Evolutionary conservation across 345 rosid genomes (phyloP).

Genomic region (Psidium friedrichsthalianum): DNA sequence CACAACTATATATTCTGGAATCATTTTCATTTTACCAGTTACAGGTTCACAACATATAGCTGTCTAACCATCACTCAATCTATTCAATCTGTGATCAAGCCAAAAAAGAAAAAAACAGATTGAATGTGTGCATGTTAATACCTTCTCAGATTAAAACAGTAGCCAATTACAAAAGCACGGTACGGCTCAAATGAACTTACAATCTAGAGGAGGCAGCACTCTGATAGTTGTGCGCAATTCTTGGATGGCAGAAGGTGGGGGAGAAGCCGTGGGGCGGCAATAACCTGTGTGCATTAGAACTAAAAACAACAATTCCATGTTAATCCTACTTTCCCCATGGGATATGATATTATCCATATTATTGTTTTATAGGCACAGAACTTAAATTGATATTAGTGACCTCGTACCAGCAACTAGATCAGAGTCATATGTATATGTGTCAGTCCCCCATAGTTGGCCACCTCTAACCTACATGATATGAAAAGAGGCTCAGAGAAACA

Average conservation of each 20-base stretch:
- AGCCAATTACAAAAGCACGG: background rate
- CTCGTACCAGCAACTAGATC: constrained; percentile 95
- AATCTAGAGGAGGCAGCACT: constrained; percentile 83
- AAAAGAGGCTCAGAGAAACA: background rate
- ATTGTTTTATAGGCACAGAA: background rate
- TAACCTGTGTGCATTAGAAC: constrained; percentile 99
- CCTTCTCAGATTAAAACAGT: background rate
- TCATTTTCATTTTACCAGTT: background rate
- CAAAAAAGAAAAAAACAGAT: background rate
- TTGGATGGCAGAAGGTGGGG: constrained; percentile 93
- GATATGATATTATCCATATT: background rate
- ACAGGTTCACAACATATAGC: background rate
- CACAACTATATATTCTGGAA: background rate
- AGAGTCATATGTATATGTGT: constrained; percentile 90
- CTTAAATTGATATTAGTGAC: background rate
- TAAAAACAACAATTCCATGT: constrained; percentile 22
- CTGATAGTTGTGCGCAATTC: constrained; percentile 82
- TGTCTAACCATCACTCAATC: background rate
- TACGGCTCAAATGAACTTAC: constrained; percentile 28
- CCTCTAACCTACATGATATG: constrained; percentile 65
- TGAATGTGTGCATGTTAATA: background rate
- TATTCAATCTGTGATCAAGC: background rate
- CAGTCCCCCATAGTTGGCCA: constrained; percentile 98
- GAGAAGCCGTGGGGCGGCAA: constrained; percentile 93
- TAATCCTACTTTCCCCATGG: background rate